Percentiles rank a stretch among this genome's conserved stretches.
Conservation (phyloP, 306 rosid species). For the Fragaria iinumae region DNA sequence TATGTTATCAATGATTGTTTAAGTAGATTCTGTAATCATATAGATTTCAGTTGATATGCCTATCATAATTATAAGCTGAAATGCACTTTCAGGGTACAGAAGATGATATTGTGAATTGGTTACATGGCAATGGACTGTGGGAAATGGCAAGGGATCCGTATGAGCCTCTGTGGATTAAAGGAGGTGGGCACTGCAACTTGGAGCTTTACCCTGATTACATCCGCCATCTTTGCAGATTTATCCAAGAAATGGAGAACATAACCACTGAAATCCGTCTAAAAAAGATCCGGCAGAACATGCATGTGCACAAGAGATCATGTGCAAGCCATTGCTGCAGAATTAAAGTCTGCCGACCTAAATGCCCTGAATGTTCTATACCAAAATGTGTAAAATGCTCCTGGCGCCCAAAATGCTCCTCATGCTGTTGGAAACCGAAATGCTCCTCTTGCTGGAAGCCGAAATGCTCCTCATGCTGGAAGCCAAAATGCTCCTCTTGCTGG, state of each 20-base stretch:
- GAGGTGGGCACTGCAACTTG: constrained; percentile 97
- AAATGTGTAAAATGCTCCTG: constrained; percentile 38
- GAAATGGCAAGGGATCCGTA: constrained; percentile 86
- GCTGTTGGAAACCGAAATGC: constrained; percentile 33
- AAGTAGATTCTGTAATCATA: background rate
- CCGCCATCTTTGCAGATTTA: constrained; percentile 71
- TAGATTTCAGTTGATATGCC: background rate
- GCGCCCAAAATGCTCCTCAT: constrained; percentile 31
- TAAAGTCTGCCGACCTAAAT: constrained; percentile 41
- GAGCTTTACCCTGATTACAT: constrained; percentile 98
- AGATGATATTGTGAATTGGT: constrained; percentile 89
- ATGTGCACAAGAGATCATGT: constrained; percentile 31
- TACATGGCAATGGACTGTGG: constrained; percentile 87
- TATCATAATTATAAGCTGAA: background rate
- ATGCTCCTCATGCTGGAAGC: constrained; percentile 27
- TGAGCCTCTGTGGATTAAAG: constrained; percentile 95
- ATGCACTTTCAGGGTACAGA: constrained; percentile 77
- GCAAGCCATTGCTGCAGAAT: constrained; percentile 38
- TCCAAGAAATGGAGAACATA: constrained; percentile 83
- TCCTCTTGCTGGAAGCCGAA: constrained; percentile 20
- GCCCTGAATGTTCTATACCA: constrained; percentile 36
- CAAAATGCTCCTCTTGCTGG: constrained; percentile 26
- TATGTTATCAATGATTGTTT: background rate
- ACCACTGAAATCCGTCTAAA: constrained; percentile 70
- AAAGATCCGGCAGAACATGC: constrained; percentile 51